These are phyloP conservation scores for Tetracladium marchalianum DNA, from an alignment of 495 filamentous ascomycete genomes.

Conservation along the genomic window DNA sequence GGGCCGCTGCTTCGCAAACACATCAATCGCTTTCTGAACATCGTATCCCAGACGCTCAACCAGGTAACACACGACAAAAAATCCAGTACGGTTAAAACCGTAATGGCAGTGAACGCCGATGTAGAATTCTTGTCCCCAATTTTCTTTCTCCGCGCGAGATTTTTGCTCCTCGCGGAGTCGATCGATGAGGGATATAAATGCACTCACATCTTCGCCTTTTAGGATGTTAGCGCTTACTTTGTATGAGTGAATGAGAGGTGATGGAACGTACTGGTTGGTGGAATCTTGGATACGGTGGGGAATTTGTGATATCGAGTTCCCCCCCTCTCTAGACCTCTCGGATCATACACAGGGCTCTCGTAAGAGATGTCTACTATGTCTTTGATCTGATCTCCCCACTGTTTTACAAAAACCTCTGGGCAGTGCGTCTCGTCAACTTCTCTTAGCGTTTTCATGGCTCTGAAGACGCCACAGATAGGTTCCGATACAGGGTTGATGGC, in stretches of 20 bases:
- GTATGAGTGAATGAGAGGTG: no score
- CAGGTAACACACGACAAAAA: conserved; percentile 83
- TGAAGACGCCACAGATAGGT: conserved; percentile 66
- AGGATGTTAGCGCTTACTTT: conserved; percentile 19
- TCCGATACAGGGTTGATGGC: conserved; percentile 65
- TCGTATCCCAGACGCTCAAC: conserved; percentile 68
- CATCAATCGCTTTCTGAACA: conserved; percentile 69
- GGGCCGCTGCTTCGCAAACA: conserved; percentile 62
- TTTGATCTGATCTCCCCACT: conserved; percentile 56
- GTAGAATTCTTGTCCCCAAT: conserved; percentile 24
- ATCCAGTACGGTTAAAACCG: conserved; percentile 86
- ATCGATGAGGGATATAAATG: conserved; percentile 74
- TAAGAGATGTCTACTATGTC: conserved; percentile 84
- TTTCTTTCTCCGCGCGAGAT: conserved; percentile 26
- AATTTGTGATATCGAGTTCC: conserved; percentile 80
- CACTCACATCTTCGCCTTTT: conserved; percentile 53
- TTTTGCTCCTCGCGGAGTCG: conserved; percentile 44
- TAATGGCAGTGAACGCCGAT: conserved; percentile 94
- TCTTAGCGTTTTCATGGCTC: conserved; percentile 79
- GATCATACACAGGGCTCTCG: conserved; percentile 76
- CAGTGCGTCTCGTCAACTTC: conserved; percentile 79
- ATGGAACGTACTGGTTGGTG: conserved; percentile 39
- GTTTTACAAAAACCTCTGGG: conserved; percentile 59
- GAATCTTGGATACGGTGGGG: conserved; percentile 86
- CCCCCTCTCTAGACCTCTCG: conserved; percentile 57